phyloP scores from a whole-genome alignment of 306 rosid species.

The Pyrus pyrifolia region DNA sequence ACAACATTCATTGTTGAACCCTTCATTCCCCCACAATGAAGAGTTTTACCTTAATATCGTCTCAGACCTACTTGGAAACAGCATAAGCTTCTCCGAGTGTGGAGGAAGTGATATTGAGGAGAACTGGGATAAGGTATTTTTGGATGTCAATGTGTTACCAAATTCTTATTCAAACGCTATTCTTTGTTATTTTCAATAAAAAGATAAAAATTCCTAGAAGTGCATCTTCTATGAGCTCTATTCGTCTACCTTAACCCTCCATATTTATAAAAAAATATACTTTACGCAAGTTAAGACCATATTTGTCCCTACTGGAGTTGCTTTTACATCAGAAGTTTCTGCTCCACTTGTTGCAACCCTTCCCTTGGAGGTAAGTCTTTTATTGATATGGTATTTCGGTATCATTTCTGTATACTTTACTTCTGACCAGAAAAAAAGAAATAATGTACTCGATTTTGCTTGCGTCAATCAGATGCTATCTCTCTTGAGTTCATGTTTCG shows the following conservation, averaged over 20 bases:
- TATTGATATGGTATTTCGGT: neutral
- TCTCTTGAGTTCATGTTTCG: neutral
- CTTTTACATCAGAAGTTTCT: constrained; percentile 59
- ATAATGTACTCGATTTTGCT: neutral
- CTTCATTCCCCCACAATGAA: constrained; percentile 77
- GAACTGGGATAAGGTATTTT: constrained; percentile 86
- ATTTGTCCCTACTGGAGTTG: constrained; percentile 67
- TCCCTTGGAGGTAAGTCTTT: constrained; percentile 74
- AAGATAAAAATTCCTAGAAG: neutral
- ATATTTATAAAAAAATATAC: constrained; percentile 15
- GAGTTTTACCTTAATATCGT: constrained; percentile 90
- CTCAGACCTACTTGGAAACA: constrained; percentile 79
- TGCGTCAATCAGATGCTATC: neutral
- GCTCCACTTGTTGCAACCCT: constrained; percentile 94
- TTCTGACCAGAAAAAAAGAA: neutral
- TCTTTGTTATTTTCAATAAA: neutral
- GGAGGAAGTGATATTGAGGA: constrained; percentile 98
- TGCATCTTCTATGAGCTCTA: neutral
- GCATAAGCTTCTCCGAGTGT: constrained; percentile 90
- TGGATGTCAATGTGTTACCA: neutral
- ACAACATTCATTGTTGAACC: constrained; percentile 96
- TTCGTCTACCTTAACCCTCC: neutral
- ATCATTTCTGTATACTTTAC: neutral
- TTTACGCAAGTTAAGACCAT: constrained; percentile 71
- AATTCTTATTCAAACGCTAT: neutral